Evolutionary conservation across 148 eudicot genomes (phyloP), one percentile per base, ranked within the genome.

Genomic region (Silene latifolia): DNA sequence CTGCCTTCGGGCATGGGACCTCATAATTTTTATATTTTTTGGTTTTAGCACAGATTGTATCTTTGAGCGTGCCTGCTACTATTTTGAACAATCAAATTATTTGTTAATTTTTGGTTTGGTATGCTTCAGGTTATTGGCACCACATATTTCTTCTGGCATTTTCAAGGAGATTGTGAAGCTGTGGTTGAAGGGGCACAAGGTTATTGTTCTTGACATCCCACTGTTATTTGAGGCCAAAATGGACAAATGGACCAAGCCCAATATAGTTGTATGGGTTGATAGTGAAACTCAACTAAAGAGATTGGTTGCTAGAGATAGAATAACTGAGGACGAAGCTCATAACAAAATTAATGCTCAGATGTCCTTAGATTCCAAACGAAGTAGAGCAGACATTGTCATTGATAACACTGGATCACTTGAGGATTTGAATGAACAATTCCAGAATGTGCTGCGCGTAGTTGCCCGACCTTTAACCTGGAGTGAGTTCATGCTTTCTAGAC

Each of bases 301-400:
- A 53, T 87, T 95, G 19, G 84, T 89, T 85, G 87, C 85, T 39
- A 88, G 99, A 82, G 99, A 95, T 71, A 61, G 87, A 59, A 80
- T 90, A 71, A 75, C 88, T 4, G 83, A 75, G 0, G 96, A 95
- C 75, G 99, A 92, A 70, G 97, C 97, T 54, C 63, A 58, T 57
- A 87, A 87, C 82, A 89, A 91, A 86, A 90, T 95, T 76, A 85
- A 89, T 78, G 88, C 98, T 73, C 99, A 95, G 85, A 92, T 90
- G 94, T 81, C 97, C 67, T 80, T 95, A 29, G 93, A 90, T 86
- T 24, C 86, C 47, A 95, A 95, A 70, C 85, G 75, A 79, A 80
- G 81, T 60, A 88, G 88, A 79, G 99, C 99, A 11, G 93, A 95
- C 48, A 84, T 92, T 71, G 89, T 90, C 80, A 86, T 95, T 44